Evolutionary conservation across 768 basidiomycete genomes (phyloP).

Genomic region (Coprinopsis strossmayeri): DNA sequence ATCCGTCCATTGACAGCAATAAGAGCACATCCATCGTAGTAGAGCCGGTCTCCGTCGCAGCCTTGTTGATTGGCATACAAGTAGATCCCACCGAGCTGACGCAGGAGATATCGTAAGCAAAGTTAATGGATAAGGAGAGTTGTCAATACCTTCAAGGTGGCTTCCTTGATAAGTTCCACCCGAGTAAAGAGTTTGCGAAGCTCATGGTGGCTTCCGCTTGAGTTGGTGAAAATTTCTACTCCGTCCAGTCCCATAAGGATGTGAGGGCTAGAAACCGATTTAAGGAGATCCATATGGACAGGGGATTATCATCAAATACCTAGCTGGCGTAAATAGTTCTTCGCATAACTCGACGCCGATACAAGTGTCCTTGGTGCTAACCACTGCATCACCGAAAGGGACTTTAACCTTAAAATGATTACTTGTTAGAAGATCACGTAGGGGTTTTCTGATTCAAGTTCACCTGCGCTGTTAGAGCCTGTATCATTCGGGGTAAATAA

Average conservation of each 20-base stretch:
- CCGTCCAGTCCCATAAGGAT: conserved; percentile 98
- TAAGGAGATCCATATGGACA: background rate
- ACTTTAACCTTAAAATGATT: conserved; percentile 84
- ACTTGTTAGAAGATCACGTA: too few relatives aligned
- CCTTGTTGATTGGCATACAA: conserved; percentile 99
- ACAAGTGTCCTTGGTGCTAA: conserved; percentile 92
- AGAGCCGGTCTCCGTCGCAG: conserved; percentile 95
- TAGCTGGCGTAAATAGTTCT: conserved; percentile 93
- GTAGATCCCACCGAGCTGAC: conserved; percentile 90
- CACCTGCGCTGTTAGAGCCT: conserved; percentile 88
- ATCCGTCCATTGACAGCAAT: conserved; percentile 92
- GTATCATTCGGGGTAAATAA: conserved; percentile 84
- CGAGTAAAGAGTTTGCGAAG: conserved; percentile 91
- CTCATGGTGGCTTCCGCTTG: conserved; percentile 97
- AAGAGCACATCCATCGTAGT: conserved; percentile 96
- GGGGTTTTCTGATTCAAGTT: too few relatives aligned
- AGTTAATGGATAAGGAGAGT: background rate
- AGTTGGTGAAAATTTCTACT: conserved; percentile 98
- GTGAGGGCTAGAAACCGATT: conserved; percentile 65
- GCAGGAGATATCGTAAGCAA: conserved; percentile 6
- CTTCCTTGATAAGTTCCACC: conserved; percentile 94
- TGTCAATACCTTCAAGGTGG: conserved; percentile 74
- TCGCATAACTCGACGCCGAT: conserved; percentile 97
- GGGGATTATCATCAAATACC: conserved; percentile 37
- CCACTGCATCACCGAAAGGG: conserved; percentile 91